Percentiles rank a stretch among this genome's conserved stretches.
These are phyloP conservation scores for Phaffia australis DNA, from an alignment of 768 basidiomycete species.

Conservation along the genomic window DNA sequence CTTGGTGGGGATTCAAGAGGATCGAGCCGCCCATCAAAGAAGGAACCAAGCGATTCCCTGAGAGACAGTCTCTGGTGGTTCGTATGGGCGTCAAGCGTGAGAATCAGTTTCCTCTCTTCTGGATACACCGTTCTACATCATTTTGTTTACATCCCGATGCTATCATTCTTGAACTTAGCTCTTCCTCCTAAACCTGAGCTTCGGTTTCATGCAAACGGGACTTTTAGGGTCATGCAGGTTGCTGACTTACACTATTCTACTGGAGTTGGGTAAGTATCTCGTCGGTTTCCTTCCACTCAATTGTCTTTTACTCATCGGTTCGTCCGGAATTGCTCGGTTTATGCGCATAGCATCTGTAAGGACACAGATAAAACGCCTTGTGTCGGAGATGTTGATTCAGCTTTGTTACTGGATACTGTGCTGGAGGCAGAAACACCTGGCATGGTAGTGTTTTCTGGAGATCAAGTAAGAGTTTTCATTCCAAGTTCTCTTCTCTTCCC, in stretches of 20 bases:
- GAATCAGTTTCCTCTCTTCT: slow-evolving; percentile 32
- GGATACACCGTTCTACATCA: slow-evolving; percentile 15
- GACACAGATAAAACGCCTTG: slow-evolving; percentile 53
- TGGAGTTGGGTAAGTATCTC: slow-evolving; percentile 46
- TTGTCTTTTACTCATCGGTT: neutral
- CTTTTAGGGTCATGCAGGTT: slow-evolving; percentile 57
- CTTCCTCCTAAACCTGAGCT: slow-evolving; percentile 64
- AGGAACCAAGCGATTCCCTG: slow-evolving; percentile 39
- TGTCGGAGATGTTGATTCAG: slow-evolving; percentile 66
- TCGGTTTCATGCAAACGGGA: slow-evolving; percentile 70
- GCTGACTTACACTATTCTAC: slow-evolving; percentile 92
- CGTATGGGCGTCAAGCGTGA: slow-evolving; percentile 64
- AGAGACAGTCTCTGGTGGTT: slow-evolving; percentile 55
- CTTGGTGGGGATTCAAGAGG: slow-evolving; percentile 79
- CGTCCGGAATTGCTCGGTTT: neutral
- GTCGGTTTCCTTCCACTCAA: neutral
- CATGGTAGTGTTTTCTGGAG: slow-evolving; percentile 72
- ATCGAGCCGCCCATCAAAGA: slow-evolving; percentile 52
- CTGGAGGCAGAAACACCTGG: slow-evolving; percentile 78
- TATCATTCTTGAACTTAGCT: slow-evolving; percentile 43
- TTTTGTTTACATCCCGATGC: too few relatives aligned
- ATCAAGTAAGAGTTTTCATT: slow-evolving; percentile 38
- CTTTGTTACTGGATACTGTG: slow-evolving; percentile 55
- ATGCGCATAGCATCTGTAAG: slow-evolving; percentile 43
- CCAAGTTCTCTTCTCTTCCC: neutral